Base-by-base conservation (phyloP, 371 early-diverging fungal genomes). In the Parasitella parasitica region DNA sequence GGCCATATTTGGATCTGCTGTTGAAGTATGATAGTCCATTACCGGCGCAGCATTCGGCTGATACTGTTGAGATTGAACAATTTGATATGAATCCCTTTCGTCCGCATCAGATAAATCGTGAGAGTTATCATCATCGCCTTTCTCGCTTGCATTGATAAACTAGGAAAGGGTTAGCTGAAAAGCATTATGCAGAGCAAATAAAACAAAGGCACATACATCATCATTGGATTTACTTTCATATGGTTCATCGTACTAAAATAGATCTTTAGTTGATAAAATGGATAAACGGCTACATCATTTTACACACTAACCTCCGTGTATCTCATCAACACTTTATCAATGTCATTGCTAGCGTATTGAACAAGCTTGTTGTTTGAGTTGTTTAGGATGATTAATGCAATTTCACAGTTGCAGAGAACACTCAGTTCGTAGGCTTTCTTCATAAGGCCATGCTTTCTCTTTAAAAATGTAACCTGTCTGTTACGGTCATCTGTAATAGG, bases 391-490 rank as follows among this genome's bases (percentile, higher is more conserved):
- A 97, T 91, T 11, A 97, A 78, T 0, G 92, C 96, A 48, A 99
- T 93, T 73, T 99, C 97, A 75, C 97, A 94, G 67, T 94, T 95
- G 80, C 99, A 98, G 26, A 99, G 87, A 4, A 96, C 93, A 62
- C 89, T 89, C 15, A 99, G 89, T 74, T 99, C 99, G 78, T 94
- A 96, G 1, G 99, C 98, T 77, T 99, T 99, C 81, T 99, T 99
- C 94, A 99, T 95, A 50, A 99, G 83, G 12, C 99, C 99, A 63
- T 91, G 88, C 80, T 99, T 99, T 68, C 99, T 87, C 75, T 99
- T 99, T 58, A 92, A 83, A 78, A 99, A 99, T 9, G 99, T 82
- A 41, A 91, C 94, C 82, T 95, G 95, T 50, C 94, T 85, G 83
- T 94, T 97, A 57, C 96, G 89, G 71, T 96, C 96, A 67, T 96